A percentile compares a stretch with the other conserved stretches of the same genome.
Evolutionary conservation across 1,139 yeast genomes (phyloP).

Genomic region (Blastobotrys raffinosifermentans): DNA sequence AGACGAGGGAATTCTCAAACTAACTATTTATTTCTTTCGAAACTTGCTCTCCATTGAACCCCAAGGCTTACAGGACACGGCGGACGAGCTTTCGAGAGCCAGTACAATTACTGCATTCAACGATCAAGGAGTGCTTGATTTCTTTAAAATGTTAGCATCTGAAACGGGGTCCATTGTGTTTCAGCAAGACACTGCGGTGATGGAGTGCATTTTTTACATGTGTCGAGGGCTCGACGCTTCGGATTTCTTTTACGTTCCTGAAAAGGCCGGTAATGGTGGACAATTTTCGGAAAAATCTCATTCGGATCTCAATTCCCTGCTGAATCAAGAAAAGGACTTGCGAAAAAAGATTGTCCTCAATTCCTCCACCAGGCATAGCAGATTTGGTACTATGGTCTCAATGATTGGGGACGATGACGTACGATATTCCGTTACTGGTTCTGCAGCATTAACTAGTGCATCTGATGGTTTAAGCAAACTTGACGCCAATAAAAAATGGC

Average conservation of each 20-base stretch:
- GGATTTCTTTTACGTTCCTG: constrained; percentile 18
- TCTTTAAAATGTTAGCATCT: constrained; percentile 62
- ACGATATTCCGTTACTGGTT: constrained; percentile 70
- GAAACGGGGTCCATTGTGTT: constrained; percentile 62
- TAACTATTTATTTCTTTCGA: constrained; percentile 68
- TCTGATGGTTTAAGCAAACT: constrained; percentile 49
- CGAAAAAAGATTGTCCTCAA: constrained; percentile 34
- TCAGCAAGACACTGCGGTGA: constrained; percentile 53
- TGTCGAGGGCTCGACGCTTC: constrained; percentile 50
- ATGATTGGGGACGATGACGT: constrained; percentile 53
- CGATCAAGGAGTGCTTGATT: constrained; percentile 63
- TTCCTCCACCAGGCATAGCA: constrained; percentile 73
- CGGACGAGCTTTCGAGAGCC: constrained; percentile 64
- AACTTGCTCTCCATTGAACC: constrained; percentile 76
- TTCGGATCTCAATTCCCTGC: constrained; percentile 42
- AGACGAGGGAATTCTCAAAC: constrained; percentile 66
- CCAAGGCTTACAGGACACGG: constrained; percentile 34
- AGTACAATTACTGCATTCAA: constrained; percentile 53
- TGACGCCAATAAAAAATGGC: constrained; percentile 68
- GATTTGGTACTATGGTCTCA: constrained; percentile 83
- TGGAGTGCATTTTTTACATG: constrained; percentile 66
- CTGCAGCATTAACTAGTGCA: constrained; percentile 51
- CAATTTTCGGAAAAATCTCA: constrained; percentile 3
- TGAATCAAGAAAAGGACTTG: constrained; percentile 52
- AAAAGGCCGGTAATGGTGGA: neutral